Evolutionary conservation across 73 alveolate genomes (phyloP).

Genomic region (Paramecium primaurelia): DNA sequence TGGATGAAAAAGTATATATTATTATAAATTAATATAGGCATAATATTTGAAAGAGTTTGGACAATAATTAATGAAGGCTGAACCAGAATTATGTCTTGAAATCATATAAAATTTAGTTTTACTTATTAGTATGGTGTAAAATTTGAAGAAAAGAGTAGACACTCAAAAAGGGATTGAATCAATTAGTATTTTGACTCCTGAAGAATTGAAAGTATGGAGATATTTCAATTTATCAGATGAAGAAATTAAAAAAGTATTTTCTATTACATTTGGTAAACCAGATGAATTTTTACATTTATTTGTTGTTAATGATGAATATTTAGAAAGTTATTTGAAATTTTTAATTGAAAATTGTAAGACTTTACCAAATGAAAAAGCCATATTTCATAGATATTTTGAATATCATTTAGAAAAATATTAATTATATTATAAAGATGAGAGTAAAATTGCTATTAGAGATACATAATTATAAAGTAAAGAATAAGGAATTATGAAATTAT

Average conservation of each 20-base stretch:
- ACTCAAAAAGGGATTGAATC: neutral
- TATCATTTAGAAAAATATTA: slow-evolving; percentile 69
- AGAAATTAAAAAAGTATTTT: neutral
- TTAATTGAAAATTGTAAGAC: slow-evolving; percentile 33
- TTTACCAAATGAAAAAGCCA: slow-evolving; percentile 58
- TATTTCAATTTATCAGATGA: slow-evolving; percentile 41
- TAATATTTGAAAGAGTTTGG: slow-evolving; percentile 64
- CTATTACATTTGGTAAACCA: slow-evolving; percentile 25
- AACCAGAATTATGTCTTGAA: slow-evolving; percentile 54
- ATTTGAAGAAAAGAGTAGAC: slow-evolving; percentile 8
- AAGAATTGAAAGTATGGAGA: slow-evolving; percentile 35
- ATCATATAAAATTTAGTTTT: slow-evolving; percentile 48
- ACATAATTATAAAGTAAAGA: slow-evolving; percentile 44
- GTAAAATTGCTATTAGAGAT: neutral
- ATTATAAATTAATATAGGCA: neutral
- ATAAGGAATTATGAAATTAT: slow-evolving; percentile 71
- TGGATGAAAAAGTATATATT: slow-evolving; percentile 17
- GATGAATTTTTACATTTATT: slow-evolving; percentile 56
- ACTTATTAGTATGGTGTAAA: slow-evolving; percentile 7
- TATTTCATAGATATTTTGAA: slow-evolving; percentile 83
- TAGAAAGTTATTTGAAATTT: slow-evolving; percentile 43
- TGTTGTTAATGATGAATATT: slow-evolving; percentile 47
- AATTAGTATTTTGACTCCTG: slow-evolving; percentile 16
- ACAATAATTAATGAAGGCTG: slow-evolving; percentile 58
- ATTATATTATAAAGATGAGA: slow-evolving; percentile 38